Evolutionary conservation across 2,329 filamentous ascomycete species (phyloP).

Genomic region (Botrytis paeoniae): DNA sequence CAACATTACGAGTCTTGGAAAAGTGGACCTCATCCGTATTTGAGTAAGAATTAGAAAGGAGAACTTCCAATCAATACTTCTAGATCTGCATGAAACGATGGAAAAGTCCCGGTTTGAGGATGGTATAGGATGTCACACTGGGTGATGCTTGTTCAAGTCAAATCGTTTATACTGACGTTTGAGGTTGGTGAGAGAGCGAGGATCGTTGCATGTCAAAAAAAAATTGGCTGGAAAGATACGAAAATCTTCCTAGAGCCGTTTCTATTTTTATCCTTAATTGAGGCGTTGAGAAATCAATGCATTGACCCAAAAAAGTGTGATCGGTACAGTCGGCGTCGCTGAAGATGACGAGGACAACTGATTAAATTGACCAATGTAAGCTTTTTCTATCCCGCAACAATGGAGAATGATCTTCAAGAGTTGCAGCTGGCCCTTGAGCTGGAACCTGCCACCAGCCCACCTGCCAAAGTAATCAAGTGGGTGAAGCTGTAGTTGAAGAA

Average conservation of each 20-base stretch:
- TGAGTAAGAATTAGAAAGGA: slow-evolving; percentile 12
- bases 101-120: not conserved
- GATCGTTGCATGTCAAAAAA: slow-evolving; percentile 6
- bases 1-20: slow-evolving; percentile 21
- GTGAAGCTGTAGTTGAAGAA: not conserved
- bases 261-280: slow-evolving; percentile 5
- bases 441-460: not conserved
- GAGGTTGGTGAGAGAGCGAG: slow-evolving; percentile 10
- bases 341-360: slow-evolving; percentile 1
- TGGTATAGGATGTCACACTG: not conserved
- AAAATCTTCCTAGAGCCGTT: slow-evolving; percentile 5
- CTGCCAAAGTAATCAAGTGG: not conserved
- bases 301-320: not conserved
- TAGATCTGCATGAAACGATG: slow-evolving; percentile 8
- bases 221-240: not conserved
- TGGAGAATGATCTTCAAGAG: slow-evolving; percentile 15
- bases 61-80: slow-evolving; percentile 11
- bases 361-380: not conserved
- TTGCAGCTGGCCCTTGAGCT: not conserved
- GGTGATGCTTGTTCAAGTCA: slow-evolving; percentile 11
- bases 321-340: not conserved
- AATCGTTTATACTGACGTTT: slow-evolving; percentile 1
- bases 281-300: not conserved
- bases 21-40: slow-evolving; percentile 19
- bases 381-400: not conserved